Conservation (phyloP, 345 rosid genomes). For the Rhodamnia rubescens region DNA sequence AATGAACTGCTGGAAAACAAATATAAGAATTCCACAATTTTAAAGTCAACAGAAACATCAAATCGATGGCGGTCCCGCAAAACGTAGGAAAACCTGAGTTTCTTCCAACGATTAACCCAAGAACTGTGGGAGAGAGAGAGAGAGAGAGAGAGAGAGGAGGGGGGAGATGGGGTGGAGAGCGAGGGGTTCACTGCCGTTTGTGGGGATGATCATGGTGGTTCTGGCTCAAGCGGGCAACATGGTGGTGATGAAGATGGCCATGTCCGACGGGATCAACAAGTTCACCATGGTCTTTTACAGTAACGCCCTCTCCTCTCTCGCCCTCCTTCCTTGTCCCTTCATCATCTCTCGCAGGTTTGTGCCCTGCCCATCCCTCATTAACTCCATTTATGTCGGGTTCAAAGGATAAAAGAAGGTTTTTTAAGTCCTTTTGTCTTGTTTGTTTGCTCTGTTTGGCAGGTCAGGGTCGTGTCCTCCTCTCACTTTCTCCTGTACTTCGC, state of each 20-base stretch:
- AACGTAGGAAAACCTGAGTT: not conserved
- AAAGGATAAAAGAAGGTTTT: too few relatives aligned
- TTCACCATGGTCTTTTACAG: constrained; percentile 40
- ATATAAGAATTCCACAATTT: not conserved
- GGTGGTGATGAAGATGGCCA: constrained; percentile 36
- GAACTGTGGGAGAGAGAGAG: not conserved
- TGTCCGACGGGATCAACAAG: constrained; percentile 45
- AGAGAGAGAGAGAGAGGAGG: too few relatives aligned
- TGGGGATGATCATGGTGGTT: constrained; percentile 49
- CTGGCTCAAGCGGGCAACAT: constrained; percentile 58
- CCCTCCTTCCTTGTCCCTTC: constrained; percentile 39
- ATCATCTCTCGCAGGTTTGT: constrained; percentile 35
- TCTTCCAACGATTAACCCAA: not conserved
- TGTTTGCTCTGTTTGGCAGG: constrained; percentile 10
- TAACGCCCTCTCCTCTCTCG: constrained; percentile 40
- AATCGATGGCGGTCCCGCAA: not conserved
- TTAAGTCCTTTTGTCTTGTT: not conserved
- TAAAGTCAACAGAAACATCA: not conserved
- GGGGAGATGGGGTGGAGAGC: not conserved
- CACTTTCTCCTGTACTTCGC: constrained; percentile 21
- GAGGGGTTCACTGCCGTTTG: constrained; percentile 3
- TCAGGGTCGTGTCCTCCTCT: constrained; percentile 33
- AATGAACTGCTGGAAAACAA: not conserved
- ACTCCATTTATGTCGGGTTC: not conserved
- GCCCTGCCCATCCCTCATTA: not conserved